phyloP scores from a whole-genome alignment of 2,329 filamentous ascomycete genomes.

The Clarireedia hainanense region DNA sequence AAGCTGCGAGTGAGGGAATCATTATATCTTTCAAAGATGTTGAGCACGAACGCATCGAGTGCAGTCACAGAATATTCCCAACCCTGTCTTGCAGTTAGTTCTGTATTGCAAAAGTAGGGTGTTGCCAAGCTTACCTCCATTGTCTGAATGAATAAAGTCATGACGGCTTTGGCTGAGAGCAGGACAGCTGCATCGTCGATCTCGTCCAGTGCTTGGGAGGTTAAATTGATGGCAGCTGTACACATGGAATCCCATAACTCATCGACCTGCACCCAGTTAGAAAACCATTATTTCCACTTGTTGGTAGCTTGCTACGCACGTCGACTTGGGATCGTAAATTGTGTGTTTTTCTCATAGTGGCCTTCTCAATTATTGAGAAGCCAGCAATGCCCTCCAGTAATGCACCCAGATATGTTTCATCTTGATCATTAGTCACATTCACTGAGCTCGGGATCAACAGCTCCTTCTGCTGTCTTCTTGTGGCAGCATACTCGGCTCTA shows the following conservation, averaged over 20 bases:
- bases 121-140: slow-evolving; percentile 64
- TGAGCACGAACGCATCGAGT: slow-evolving; percentile 79
- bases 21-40: slow-evolving; percentile 81
- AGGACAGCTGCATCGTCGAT: slow-evolving; percentile 85
- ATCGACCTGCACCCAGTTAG: slow-evolving; percentile 59
- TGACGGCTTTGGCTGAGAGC: slow-evolving; percentile 88
- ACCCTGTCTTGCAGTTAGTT: slow-evolving; percentile 43
- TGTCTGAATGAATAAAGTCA: slow-evolving; percentile 92
- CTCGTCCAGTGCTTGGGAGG: slow-evolving; percentile 67
- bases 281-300: background rate
- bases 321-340: slow-evolving; percentile 77
- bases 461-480: slow-evolving; percentile 85
- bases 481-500: slow-evolving; percentile 82
- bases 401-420: slow-evolving; percentile 74
- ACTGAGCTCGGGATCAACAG: slow-evolving; percentile 72
- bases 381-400: slow-evolving; percentile 89
- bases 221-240: slow-evolving; percentile 73
- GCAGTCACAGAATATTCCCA: slow-evolving; percentile 82
- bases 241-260: slow-evolving; percentile 99
- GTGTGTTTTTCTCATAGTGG: slow-evolving; percentile 80
- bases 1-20: slow-evolving; percentile 85
- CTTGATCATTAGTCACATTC: slow-evolving; percentile 73
- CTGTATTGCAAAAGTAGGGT: background rate
- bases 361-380: slow-evolving; percentile 93
- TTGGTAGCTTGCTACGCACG: slow-evolving; percentile 40